These are phyloP conservation scores for Mycothermus thermophilus DNA, from an alignment of 495 filamentous ascomycete genomes.

Conservation along the genomic window DNA sequence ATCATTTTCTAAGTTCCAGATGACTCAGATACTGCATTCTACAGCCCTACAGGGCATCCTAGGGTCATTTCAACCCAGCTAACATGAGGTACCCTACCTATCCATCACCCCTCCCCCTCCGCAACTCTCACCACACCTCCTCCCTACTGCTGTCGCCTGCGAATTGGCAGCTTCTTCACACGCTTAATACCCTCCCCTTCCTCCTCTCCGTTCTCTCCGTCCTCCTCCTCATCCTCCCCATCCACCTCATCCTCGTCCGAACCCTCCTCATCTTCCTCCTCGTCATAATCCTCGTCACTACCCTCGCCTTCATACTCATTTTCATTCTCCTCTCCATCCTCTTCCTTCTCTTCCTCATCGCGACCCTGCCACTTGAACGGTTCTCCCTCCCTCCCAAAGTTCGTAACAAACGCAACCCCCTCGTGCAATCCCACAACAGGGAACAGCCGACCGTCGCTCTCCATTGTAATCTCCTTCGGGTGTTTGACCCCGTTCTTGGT, in stretches of 20 bases:
- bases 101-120: too few relatives aligned
- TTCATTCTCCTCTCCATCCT: not conserved
- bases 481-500: slow-evolving; percentile 13
- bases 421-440: slow-evolving; percentile 10
- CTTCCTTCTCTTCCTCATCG: not conserved
- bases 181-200: too few relatives aligned
- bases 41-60: too few relatives aligned
- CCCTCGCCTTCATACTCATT: not conserved
- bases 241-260: not conserved
- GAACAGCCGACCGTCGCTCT: slow-evolving; percentile 10
- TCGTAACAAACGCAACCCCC: slow-evolving; percentile 7
- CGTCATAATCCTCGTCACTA: not conserved
- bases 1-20: too few relatives aligned
- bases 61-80: too few relatives aligned
- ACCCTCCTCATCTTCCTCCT: not conserved
- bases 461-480: slow-evolving; percentile 1
- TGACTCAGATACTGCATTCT: too few relatives aligned
- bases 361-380: slow-evolving; percentile 7
- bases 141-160: too few relatives aligned
- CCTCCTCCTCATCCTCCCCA: not conserved
- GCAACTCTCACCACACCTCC: too few relatives aligned
- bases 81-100: too few relatives aligned
- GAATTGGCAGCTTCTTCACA: too few relatives aligned
- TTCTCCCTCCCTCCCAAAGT: slow-evolving; percentile 8
- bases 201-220: not conserved